Base-by-base conservation (phyloP, 345 rosid species). In the Trapa incisa region DNA sequence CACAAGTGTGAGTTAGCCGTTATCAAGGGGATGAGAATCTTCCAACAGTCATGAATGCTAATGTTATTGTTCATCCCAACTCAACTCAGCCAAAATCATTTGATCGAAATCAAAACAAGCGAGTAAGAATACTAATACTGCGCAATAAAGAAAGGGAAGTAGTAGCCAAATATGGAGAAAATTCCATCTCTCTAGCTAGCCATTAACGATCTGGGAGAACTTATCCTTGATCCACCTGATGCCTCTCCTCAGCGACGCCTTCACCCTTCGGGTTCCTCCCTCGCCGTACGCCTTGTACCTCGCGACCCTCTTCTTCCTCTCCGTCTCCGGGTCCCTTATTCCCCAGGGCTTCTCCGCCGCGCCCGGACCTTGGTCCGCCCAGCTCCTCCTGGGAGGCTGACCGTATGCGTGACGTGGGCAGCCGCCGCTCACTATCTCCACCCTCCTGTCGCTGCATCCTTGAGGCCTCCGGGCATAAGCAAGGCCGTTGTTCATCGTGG, bases 221-320 rank as follows among this genome's bases (percentile, higher is more conserved):
- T 36, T 63, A 57, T 47, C 33, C 68, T 68, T 73, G 65, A 68
- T 53, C 71, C 75, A 67, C 62, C 52, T 54, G 71, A 67, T 61
- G 65, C 71, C 71, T 37, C 61, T 68, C 75, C 67, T 64, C 56
- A 73, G 54, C 42, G 75, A 73, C 17, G 65, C 75, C 71, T 73
- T 73, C 64, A 68, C 33, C 65, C 56, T 54, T 22, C 29, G 29
- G 29, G 29, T 22, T 4, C 75, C 75, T 45, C 68, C 72, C 56
- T 43, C 71, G 45, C 64, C 29, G 68, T 73, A 73, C 65, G 67
- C 71, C 68, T 73, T 67, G 68, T 73, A 73, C 67, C 63, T 56
- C n/a, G 75, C 75, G 29, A 73, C 47, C 75, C 75, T 64, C 75
- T 68, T 73, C 67, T 64, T 67, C 72, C 75, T 64, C 75, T 62